Conservation (phyloP, 257 asterid species). For the Fraxinus pennsylvanica region DNA sequence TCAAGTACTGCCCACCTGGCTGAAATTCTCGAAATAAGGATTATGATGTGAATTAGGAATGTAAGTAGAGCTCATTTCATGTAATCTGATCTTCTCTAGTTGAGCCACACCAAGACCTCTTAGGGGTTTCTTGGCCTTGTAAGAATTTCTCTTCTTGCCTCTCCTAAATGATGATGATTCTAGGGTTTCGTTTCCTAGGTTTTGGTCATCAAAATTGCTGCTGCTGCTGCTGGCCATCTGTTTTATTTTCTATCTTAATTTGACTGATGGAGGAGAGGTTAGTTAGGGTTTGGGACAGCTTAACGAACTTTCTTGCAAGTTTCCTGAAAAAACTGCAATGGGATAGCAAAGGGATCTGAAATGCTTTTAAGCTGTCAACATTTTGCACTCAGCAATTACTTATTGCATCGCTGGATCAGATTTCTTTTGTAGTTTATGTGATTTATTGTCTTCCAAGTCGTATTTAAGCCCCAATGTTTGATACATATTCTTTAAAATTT, state of each 20-base stretch:
- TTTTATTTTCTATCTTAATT: not conserved
- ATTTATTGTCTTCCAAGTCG: not conserved
- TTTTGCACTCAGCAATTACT: not conserved
- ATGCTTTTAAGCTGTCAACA: not conserved
- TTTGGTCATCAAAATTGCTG: slow-evolving; percentile 44
- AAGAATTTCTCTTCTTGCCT: slow-evolving; percentile 44
- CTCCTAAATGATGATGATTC: slow-evolving; percentile 33
- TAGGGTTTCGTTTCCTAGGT: slow-evolving; percentile 33
- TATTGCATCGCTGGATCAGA: not conserved
- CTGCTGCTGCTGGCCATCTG: slow-evolving; percentile 23
- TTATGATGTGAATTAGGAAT: slow-evolving; percentile 30
- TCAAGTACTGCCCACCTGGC: slow-evolving; percentile 27
- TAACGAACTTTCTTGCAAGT: not conserved
- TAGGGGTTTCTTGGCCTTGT: slow-evolving; percentile 51
- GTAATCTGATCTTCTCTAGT: slow-evolving; percentile 52
- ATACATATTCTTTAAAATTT: no score
- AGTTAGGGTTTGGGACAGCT: not conserved
- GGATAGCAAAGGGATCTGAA: not conserved
- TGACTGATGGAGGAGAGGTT: not conserved
- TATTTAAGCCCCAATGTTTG: no score
- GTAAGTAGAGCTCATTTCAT: slow-evolving; percentile 45
- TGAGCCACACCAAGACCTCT: slow-evolving; percentile 66
- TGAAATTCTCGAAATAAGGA: slow-evolving; percentile 22
- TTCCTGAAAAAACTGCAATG: not conserved
- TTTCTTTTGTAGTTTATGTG: not conserved